A percentile compares a stretch with the other conserved stretches of the same genome.
phyloP scores from a whole-genome alignment of 305 asterid genomes.

The Rubia balearica region DNA sequence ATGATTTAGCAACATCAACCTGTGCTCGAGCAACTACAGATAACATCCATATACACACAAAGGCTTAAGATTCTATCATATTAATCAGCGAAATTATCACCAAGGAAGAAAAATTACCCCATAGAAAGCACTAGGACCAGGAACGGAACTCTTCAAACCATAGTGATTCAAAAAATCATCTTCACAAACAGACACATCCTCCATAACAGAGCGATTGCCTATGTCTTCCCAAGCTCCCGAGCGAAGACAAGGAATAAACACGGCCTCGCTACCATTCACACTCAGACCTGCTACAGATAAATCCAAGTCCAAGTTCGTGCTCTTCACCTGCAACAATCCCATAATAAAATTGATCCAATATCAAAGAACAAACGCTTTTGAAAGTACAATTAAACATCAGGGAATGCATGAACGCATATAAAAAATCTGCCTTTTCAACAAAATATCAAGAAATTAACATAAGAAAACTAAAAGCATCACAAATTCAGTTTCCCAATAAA shows the following conservation, averaged over 20 bases:
- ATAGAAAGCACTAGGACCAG: constrained; percentile 66
- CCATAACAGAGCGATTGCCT: constrained; percentile 84
- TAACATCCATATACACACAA: background rate
- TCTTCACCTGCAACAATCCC: constrained; percentile 46
- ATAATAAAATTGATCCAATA: background rate
- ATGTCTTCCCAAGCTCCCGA: constrained; percentile 91
- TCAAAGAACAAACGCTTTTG: constrained; percentile 16
- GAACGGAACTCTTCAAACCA: constrained; percentile 29
- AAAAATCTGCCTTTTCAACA: background rate
- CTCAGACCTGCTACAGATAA: constrained; percentile 34
- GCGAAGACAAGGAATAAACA: constrained; percentile 59
- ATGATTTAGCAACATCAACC: background rate
- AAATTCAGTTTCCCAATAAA: background rate
- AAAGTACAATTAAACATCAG: constrained; percentile 2
- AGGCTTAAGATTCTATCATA: background rate
- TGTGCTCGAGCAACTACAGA: background rate
- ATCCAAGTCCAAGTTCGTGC: constrained; percentile 25
- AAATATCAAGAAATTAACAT: background rate
- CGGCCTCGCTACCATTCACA: constrained; percentile 33
- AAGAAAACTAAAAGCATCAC: background rate
- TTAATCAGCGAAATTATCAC: background rate
- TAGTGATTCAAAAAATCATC: constrained; percentile 58
- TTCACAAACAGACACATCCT: constrained; percentile 66
- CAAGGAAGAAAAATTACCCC: constrained; percentile 51
- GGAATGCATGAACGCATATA: background rate